Base-by-base conservation (phyloP, 768 basidiomycete species). In the Kwoniella dejecticola region DNA sequence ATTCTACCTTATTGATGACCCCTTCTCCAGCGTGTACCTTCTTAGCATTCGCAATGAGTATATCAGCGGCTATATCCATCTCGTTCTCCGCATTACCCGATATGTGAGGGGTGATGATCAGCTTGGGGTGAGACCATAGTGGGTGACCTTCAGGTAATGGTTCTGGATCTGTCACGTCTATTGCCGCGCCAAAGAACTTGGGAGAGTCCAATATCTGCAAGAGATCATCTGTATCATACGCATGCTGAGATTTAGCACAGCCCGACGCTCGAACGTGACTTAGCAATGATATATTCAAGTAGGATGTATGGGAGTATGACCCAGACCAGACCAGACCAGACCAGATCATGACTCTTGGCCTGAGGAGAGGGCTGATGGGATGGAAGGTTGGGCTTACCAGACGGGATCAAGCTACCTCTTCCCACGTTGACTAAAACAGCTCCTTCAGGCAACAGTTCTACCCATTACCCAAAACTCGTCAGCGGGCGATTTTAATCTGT, bases 111-210 rank as follows among this genome's bases (percentile, higher is more conserved):
- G 80, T 81, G 57, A 81, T 65, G 52, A 81, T 75, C 23, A 67
- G 56, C 53, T 75, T 75, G 0, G 74, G 74, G 49, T 79, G 78
- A 1, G 75, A 64, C 66, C 58, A 81, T n/a, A 81, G 68, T 2
- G 74, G 69, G 62, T 80, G 78, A 21, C 63, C 45, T 6, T 52
- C 21, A 0, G 79, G 75, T 4, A 81, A 72, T 0, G 81, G 81
- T 62, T 81, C 81, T 12, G 81, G 80, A 30, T 76, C 70, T 4
- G 80, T 80, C 2, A 81, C 81, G 68, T 79, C 78, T 8, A 76
- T 56, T 11, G 73, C 76, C 4, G 66, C 72, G 15, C 74, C 76
- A 38, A 63, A 65, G 19, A 79, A 58, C 40, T 66, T 56, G 45
- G 57, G 53, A 4, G 57, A 21, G 40, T 72, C 61, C 2, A 74